Base-by-base conservation (phyloP, 495 filamentous ascomycete genomes). In the Cercophora newfieldiana region DNA sequence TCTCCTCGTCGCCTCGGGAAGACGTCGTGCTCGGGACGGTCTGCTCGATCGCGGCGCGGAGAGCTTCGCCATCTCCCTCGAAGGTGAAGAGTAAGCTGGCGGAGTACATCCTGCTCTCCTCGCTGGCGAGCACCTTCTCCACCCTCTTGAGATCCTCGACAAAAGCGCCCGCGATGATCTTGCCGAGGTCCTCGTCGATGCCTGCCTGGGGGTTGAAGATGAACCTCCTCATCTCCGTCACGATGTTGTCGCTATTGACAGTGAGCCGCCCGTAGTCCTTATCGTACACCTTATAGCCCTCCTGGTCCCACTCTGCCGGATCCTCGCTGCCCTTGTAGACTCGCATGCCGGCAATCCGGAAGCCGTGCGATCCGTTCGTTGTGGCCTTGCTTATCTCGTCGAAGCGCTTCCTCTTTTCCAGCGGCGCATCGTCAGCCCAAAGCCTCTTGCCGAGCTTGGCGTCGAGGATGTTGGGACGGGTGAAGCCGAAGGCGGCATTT, bases 61-160 rank as follows among this genome's bases (percentile, higher is more conserved):
- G 82, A 7, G 88, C 88, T 12, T 83, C 79, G 22, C 85, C 85
- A 72, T 97, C 91, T 16, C 96, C 95, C 77, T 99, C 95, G 68
- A 96, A 98, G 8, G 96, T 89, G 51, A 97, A 91, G 24, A 99
- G 83, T 14, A 98, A 78, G 72, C 92, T 96, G 0, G 94, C 85
- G 1, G 92, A 94, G 75, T 94, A 97, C 94, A 99, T 98, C 62
- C 94, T 85, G 74, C 90, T 94, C 78, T 97, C 94, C 68, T 91
- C 85, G 0, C 76, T 81, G 73, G 92, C 87, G 12, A 97, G 80
- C 0, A 89, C 81, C 24, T 84, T 73, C 68, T 88, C 84, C 8
- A 93, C 82, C 26, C 82, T 83, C 65, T 76, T 78, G 21, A 97
- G 79, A 67, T 96, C 91, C 1, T 83, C 81, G 14, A 87, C 74